Evolutionary conservation across 257 asterid genomes (phyloP).

Genomic region (Solanum megistacrolobum): DNA sequence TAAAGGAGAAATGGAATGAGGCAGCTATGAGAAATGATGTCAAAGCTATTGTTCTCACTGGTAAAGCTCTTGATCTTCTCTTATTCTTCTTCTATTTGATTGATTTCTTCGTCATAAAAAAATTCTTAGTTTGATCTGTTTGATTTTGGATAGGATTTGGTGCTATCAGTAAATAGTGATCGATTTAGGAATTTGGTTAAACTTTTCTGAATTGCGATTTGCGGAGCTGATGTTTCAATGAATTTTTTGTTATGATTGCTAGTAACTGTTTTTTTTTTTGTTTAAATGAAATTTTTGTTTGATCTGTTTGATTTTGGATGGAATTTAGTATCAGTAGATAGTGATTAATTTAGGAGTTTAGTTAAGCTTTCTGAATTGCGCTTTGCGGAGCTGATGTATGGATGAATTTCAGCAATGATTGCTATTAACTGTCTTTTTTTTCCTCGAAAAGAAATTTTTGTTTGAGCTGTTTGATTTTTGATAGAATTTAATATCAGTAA

Average conservation of each 20-base stretch:
- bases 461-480: not conserved
- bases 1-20: slow-evolving; percentile 51
- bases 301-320: not conserved
- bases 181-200: not conserved
- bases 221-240: not conserved
- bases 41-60: slow-evolving; percentile 70
- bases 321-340: not conserved
- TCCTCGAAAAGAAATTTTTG: not conserved
- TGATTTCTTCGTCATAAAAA: not conserved
- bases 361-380: not conserved
- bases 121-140: not conserved
- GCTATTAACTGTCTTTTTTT: not conserved
- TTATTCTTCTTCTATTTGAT: not conserved
- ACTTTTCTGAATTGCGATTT: not conserved
- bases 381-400: not conserved
- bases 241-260: not conserved
- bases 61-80: slow-evolving; percentile 21
- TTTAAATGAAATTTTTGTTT: not conserved
- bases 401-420: not conserved
- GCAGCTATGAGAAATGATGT: slow-evolving; percentile 75
- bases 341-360: not conserved
- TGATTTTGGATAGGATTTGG: not conserved
- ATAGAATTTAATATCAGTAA: not conserved
- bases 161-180: not conserved
- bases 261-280: not conserved